These are phyloP conservation scores for Leucosporidium creatinivorum DNA, from an alignment of 768 basidiomycete genomes.

Conservation along the genomic window DNA sequence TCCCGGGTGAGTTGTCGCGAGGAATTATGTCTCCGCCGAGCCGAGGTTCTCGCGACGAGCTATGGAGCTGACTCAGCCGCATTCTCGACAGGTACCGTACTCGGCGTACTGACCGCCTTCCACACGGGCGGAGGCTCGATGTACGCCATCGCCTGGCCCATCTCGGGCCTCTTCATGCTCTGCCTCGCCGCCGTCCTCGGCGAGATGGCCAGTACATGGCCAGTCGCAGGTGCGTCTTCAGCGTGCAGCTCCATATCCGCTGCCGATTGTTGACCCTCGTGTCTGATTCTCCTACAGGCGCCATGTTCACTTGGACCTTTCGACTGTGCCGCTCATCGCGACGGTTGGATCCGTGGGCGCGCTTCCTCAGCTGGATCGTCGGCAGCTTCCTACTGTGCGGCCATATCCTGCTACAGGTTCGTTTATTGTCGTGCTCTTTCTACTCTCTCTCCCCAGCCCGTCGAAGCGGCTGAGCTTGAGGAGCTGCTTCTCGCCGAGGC, in stretches of 20 bases:
- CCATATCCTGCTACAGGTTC: slow-evolving; percentile 33
- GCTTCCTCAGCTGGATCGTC: slow-evolving; percentile 34
- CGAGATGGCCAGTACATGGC: slow-evolving; percentile 36
- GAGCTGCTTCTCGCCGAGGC: too few species aligned
- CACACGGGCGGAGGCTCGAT: slow-evolving; percentile 32
- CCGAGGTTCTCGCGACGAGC: neutral
- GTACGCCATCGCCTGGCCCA: slow-evolving; percentile 36
- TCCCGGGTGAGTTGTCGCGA: slow-evolving; percentile 17
- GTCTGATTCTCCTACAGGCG: slow-evolving; percentile 4
- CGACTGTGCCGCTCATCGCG: slow-evolving; percentile 29
- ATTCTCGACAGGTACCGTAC: slow-evolving; percentile 16
- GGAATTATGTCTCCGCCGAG: neutral
- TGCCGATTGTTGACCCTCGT: neutral
- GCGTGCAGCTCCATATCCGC: too few species aligned
- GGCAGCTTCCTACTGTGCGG: slow-evolving; percentile 34
- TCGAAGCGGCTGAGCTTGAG: too few species aligned
- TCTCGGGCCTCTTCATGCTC: slow-evolving; percentile 36
- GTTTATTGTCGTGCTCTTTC: too few species aligned
- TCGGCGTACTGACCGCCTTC: slow-evolving; percentile 34
- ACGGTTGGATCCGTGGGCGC: slow-evolving; percentile 28
- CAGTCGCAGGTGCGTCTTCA: slow-evolving; percentile 32
- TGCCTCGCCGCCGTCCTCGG: slow-evolving; percentile 33
- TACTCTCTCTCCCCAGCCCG: too few species aligned
- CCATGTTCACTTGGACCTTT: slow-evolving; percentile 37
- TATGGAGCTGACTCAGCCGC: neutral